These are phyloP conservation scores for Cladosporium sp. DNA, from an alignment of 2,329 filamentous ascomycete genomes.

Conservation along the genomic window DNA sequence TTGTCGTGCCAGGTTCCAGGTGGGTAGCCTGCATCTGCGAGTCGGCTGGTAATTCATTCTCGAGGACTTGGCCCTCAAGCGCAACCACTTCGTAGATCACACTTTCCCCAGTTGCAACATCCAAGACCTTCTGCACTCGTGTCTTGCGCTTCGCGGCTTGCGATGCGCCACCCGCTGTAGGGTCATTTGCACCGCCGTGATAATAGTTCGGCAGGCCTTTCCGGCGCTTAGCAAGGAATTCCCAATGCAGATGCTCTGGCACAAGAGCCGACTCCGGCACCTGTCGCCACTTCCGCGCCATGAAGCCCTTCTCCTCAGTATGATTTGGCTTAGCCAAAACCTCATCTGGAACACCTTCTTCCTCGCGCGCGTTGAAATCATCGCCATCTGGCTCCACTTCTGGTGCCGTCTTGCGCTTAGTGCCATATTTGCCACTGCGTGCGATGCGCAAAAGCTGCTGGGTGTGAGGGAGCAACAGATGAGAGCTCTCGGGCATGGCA, in stretches of 20 bases:
- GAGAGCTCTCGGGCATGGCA: constrained; percentile 84
- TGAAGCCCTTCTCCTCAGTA: constrained; percentile 50
- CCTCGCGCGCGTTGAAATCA: constrained; percentile 41
- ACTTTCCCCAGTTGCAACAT: constrained; percentile 74
- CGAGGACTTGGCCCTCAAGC: constrained; percentile 74
- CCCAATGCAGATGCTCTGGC: constrained; percentile 56
- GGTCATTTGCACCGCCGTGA: constrained; percentile 37
- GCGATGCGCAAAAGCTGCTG: constrained; percentile 81
- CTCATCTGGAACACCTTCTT: constrained; percentile 47
- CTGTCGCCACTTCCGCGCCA: constrained; percentile 59
- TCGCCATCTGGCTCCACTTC: constrained; percentile 58
- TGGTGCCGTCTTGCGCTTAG: constrained; percentile 65
- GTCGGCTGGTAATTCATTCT: constrained; percentile 74
- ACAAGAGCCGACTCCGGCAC: constrained; percentile 60
- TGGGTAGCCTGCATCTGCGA: constrained; percentile 50
- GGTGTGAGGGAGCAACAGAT: constrained; percentile 74
- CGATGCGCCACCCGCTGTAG: constrained; percentile 50
- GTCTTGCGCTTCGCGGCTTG: constrained; percentile 59
- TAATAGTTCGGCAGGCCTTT: constrained; percentile 60
- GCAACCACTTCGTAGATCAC: constrained; percentile 84
- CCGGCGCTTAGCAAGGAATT: constrained; percentile 62
- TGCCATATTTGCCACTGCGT: constrained; percentile 62
- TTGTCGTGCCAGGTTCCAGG: constrained; percentile 60
- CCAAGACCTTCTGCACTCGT: constrained; percentile 70
- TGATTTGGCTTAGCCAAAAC: constrained; percentile 39